These are phyloP conservation scores for Aphanomyces cochlioides DNA, from an alignment of 352 stramenopile genomes.

Conservation along the genomic window DNA sequence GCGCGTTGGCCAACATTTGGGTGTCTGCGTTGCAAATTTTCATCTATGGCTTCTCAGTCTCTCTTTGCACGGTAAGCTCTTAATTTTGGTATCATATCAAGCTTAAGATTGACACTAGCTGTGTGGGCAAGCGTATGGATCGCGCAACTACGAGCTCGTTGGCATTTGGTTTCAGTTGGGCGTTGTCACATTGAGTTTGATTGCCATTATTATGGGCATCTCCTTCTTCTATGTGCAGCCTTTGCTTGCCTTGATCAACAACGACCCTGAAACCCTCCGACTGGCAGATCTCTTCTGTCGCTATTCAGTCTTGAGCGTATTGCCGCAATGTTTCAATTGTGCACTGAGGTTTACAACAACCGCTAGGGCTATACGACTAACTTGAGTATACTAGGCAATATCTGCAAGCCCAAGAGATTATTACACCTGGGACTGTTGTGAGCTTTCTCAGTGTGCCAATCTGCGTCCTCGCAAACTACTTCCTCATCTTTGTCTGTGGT, in stretches of 20 bases:
- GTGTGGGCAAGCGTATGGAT: slow-evolving; percentile 26
- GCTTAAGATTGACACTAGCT: not conserved
- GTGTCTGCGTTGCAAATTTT: slow-evolving; percentile 27
- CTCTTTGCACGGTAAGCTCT: slow-evolving; percentile 24
- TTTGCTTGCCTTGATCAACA: slow-evolving; percentile 11
- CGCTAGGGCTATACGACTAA: not conserved
- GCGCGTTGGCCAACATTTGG: slow-evolving; percentile 29
- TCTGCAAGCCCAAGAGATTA: slow-evolving; percentile 27
- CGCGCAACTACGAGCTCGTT: slow-evolving; percentile 27
- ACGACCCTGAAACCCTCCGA: slow-evolving; percentile 8
- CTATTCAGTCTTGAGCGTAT: slow-evolving; percentile 28
- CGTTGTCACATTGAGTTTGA: slow-evolving; percentile 15
- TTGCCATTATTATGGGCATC: slow-evolving; percentile 14
- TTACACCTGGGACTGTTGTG: slow-evolving; percentile 26
- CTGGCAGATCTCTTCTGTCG: slow-evolving; percentile 20
- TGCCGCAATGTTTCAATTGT: slow-evolving; percentile 29
- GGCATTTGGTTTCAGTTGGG: slow-evolving; percentile 31
- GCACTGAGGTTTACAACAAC: slow-evolving; percentile 12
- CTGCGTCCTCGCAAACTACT: slow-evolving; percentile 25
- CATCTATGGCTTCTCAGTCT: slow-evolving; percentile 30
- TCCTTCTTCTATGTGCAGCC: slow-evolving; percentile 27
- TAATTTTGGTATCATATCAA: not conserved
- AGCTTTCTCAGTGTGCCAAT: slow-evolving; percentile 24
- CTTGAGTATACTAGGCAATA: slow-evolving; percentile 20
- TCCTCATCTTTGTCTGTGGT: slow-evolving; percentile 19